Conservation (phyloP, 768 basidiomycete species). For the Boletus subparvulus region DNA sequence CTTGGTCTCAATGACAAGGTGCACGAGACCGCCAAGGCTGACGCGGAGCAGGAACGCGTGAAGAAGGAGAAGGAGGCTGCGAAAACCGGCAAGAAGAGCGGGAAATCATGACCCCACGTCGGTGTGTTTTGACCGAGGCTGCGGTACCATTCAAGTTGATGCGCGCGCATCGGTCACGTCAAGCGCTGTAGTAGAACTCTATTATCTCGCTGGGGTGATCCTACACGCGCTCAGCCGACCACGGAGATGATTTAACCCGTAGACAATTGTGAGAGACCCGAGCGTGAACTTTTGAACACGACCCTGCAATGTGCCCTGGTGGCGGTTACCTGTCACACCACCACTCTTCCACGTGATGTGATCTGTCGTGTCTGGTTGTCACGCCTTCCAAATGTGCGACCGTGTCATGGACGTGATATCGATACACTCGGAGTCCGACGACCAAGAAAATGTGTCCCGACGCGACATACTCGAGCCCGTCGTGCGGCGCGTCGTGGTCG, state of each 20-base stretch:
- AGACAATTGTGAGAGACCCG: slow-evolving; percentile 10
- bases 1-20: slow-evolving; percentile 87
- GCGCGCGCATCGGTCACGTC: neutral
- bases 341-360: slow-evolving; percentile 28
- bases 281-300: neutral
- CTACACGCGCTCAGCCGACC: neutral
- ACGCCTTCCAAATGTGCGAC: slow-evolving; percentile 1
- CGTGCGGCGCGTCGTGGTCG: slow-evolving; percentile 73
- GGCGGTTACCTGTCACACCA: neutral
- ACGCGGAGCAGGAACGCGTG: slow-evolving; percentile 50
- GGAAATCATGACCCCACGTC: slow-evolving; percentile 22
- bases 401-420: slow-evolving; percentile 32
- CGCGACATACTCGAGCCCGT: slow-evolving; percentile 64
- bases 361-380: slow-evolving; percentile 25
- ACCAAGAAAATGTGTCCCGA: slow-evolving; percentile 36
- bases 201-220: neutral
- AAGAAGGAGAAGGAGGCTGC: slow-evolving; percentile 62
- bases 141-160: neutral
- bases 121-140: neutral
- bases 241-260: slow-evolving; percentile 17
- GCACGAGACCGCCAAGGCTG: slow-evolving; percentile 76
- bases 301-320: slow-evolving; percentile 1
- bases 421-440: slow-evolving; percentile 30
- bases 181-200: slow-evolving; percentile 1
- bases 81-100: slow-evolving; percentile 38